These are phyloP conservation scores for Russula ochroleuca DNA, from an alignment of 768 basidiomycete species.

Conservation along the genomic window DNA sequence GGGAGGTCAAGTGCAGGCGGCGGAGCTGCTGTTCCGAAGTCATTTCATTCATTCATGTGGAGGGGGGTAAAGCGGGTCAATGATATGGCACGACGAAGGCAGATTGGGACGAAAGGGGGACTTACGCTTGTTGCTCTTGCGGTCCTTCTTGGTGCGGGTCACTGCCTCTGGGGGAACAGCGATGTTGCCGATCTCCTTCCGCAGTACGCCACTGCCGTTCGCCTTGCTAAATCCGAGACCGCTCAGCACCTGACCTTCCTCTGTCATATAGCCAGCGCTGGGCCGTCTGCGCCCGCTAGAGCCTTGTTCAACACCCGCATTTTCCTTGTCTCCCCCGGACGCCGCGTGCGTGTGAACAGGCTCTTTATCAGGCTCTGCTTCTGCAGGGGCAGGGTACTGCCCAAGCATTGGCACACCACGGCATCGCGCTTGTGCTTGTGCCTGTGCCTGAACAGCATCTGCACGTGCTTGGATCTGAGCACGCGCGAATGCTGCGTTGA, in stretches of 20 bases:
- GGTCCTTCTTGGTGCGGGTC: conserved; percentile 48
- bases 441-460: conserved; percentile 17
- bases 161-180: conserved; percentile 35
- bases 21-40: conserved; percentile 6
- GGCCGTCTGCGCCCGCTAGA: conserved; percentile 30
- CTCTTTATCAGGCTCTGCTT: conserved; percentile 19
- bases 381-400: conserved; percentile 8
- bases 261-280: conserved; percentile 18
- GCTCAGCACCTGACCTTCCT: conserved; percentile 30
- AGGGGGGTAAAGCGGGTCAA: neutral
- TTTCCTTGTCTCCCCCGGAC: conserved; percentile 38
- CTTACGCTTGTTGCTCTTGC: conserved; percentile 53
- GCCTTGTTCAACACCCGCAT: conserved; percentile 28
- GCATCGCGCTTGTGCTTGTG: conserved; percentile 10
- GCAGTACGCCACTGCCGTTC: conserved; percentile 32
- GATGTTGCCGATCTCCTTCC: conserved; percentile 54
- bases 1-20: conserved; percentile 44
- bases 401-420: conserved; percentile 13
- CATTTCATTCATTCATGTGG: neutral
- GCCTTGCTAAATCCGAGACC: conserved; percentile 36
- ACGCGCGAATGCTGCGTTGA: conserved; percentile 30
- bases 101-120: conserved; percentile 14
- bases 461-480: conserved; percentile 27
- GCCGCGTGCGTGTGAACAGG: neutral
- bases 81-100: too few species aligned